These are phyloP conservation scores for Chaetoceros muelleri DNA, from an alignment of 108 stramenopile species.

Conservation along the genomic window DNA sequence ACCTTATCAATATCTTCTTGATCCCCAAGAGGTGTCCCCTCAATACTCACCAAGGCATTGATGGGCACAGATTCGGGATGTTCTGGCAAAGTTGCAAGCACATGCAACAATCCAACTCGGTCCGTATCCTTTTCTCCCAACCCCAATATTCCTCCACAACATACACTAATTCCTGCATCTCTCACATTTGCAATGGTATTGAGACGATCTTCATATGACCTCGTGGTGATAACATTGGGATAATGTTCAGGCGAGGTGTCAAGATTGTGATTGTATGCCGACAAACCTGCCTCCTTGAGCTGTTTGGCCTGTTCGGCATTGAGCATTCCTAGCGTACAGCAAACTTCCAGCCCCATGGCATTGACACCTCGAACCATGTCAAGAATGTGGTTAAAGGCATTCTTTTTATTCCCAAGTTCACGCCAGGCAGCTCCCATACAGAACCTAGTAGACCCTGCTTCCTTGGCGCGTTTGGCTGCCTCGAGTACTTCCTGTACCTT, in stretches of 20 bases:
- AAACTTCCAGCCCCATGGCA: conserved; percentile 91
- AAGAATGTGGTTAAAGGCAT: conserved; percentile 92
- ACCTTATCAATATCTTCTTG: conserved; percentile 61
- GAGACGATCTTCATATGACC: conserved; percentile 92
- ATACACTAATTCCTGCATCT: conserved; percentile 94
- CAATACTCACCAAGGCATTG: conserved; percentile 89
- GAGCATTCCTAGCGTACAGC: conserved; percentile 96
- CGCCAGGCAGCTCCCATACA: conserved; percentile 99
- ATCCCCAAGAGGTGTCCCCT: conserved; percentile 89
- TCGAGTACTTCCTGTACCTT: conserved; percentile 95
- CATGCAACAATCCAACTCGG: conserved; percentile 90
- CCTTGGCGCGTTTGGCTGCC: conserved; percentile 90
- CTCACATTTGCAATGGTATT: conserved; percentile 93
- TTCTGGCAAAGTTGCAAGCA: conserved; percentile 86
- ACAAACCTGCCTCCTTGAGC: conserved; percentile 93
- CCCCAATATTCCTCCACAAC: conserved; percentile 96
- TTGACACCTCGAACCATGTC: conserved; percentile 93
- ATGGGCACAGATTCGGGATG: conserved; percentile 97
- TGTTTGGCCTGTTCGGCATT: conserved; percentile 90
- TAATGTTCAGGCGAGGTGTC: conserved; percentile 96
- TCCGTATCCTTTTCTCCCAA: conserved; percentile 90
- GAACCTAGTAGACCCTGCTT: conserved; percentile 94
- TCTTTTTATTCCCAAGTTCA: conserved; percentile 95
- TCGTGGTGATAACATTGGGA: conserved; percentile 88
- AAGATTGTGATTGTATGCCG: conserved; percentile 98